These are phyloP conservation scores for Boletales sp. DNA, from an alignment of 768 basidiomycete genomes.

Conservation along the genomic window DNA sequence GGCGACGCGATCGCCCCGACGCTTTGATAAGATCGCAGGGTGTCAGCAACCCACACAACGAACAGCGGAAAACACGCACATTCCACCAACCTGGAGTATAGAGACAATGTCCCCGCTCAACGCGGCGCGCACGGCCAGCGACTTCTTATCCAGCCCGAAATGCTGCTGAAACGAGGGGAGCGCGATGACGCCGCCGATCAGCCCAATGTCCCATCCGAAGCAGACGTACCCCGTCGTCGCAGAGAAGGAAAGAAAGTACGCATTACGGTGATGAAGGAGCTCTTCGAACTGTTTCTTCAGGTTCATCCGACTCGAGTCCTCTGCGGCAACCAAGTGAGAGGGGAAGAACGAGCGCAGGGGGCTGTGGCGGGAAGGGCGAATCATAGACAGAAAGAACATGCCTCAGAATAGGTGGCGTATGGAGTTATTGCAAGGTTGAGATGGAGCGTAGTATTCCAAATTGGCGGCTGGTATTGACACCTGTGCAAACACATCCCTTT, in stretches of 20 bases:
- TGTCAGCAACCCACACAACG: background rate
- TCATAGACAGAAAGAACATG: too few species aligned
- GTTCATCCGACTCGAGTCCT: constrained; percentile 8
- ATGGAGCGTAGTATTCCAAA: too few species aligned
- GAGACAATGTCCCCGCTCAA: constrained; percentile 38
- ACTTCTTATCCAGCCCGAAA: constrained; percentile 29
- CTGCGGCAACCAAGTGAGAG: too few species aligned
- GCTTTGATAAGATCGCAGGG: constrained; percentile 4
- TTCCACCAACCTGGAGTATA: constrained; percentile 34
- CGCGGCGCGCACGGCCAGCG: constrained; percentile 21
- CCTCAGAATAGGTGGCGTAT: too few species aligned
- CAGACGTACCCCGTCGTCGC: constrained; percentile 34
- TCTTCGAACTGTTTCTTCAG: constrained; percentile 20
- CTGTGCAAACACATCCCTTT: too few species aligned
- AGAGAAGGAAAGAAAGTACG: constrained; percentile 32
- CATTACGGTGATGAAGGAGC: constrained; percentile 30
- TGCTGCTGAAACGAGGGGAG: constrained; percentile 35
- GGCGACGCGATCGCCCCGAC: constrained; percentile 29
- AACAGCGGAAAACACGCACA: constrained; percentile 21
- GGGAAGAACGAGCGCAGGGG: too few species aligned
- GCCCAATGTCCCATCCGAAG: constrained; percentile 36
- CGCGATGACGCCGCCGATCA: constrained; percentile 35
- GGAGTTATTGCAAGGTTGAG: too few species aligned
- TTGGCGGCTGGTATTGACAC: too few species aligned
- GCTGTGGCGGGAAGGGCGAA: too few species aligned